phyloP scores from a whole-genome alignment of 495 filamentous ascomycete species.

The Aspergillus panamensis region DNA sequence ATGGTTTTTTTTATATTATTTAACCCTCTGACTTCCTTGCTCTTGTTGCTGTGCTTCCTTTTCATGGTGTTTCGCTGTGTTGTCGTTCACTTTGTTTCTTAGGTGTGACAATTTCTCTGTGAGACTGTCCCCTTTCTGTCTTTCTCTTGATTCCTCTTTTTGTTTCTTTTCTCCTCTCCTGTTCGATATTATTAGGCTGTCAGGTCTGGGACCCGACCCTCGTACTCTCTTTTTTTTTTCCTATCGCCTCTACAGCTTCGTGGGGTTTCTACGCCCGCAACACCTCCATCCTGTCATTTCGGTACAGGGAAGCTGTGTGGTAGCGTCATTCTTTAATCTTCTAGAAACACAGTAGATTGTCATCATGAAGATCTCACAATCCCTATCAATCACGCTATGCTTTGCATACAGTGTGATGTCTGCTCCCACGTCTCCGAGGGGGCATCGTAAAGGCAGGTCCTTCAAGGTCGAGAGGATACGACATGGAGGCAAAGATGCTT shows the following conservation, averaged over 20 bases:
- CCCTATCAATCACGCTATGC: slow-evolving; percentile 28
- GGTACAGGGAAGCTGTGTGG: background rate
- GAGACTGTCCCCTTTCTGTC: slow-evolving; percentile 18
- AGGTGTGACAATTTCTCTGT: slow-evolving; percentile 16
- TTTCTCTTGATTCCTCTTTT: slow-evolving; percentile 13
- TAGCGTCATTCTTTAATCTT: slow-evolving; percentile 5
- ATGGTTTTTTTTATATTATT: slow-evolving; percentile 2
- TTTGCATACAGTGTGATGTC: slow-evolving; percentile 40
- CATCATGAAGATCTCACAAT: slow-evolving; percentile 34
- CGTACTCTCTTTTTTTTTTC: slow-evolving; percentile 19
- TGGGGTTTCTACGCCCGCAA: slow-evolving; percentile 14
- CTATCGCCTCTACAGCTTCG: slow-evolving; percentile 14
- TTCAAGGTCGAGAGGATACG: slow-evolving; percentile 59
- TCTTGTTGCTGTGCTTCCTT: background rate
- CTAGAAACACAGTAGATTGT: slow-evolving; percentile 7
- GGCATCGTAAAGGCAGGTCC: slow-evolving; percentile 35
- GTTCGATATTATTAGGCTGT: background rate
- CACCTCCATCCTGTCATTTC: background rate
- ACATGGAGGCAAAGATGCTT: slow-evolving; percentile 49
- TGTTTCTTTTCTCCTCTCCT: slow-evolving; percentile 1
- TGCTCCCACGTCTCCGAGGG: slow-evolving; percentile 25
- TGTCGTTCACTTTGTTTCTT: slow-evolving; percentile 8
- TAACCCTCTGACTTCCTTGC: slow-evolving; percentile 3
- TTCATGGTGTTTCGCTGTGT: background rate
- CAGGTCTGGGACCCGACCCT: slow-evolving; percentile 9